Conservation (phyloP, 2,329 filamentous ascomycete genomes). For the Clarireedia homoeocarpa region DNA sequence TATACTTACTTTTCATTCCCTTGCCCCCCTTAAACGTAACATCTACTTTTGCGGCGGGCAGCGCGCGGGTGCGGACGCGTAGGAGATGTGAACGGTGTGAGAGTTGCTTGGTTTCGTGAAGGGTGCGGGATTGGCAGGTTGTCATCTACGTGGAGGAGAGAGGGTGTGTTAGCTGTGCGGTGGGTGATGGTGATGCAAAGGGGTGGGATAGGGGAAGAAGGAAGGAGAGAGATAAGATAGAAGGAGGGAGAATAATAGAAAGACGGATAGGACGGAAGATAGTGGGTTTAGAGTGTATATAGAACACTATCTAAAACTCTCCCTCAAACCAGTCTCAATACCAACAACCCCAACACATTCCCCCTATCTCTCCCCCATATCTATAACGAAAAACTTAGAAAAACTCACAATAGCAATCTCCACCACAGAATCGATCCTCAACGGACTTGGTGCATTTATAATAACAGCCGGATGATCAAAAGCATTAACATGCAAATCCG, state of each 20-base stretch:
- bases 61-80: neutral
- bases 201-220: too few species aligned
- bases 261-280: too few species aligned
- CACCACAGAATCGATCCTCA: neutral
- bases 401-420: slow-evolving; percentile 6
- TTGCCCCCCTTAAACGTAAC: neutral
- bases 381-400: neutral
- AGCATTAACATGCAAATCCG: neutral
- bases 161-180: too few species aligned
- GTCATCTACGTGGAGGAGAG: neutral
- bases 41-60: slow-evolving; percentile 2
- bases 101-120: slow-evolving; percentile 1
- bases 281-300: too few species aligned
- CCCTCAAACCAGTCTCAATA: too few species aligned
- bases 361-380: too few species aligned
- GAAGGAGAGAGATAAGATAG: too few species aligned
- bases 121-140: neutral
- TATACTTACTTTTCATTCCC: slow-evolving; percentile 3
- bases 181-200: too few species aligned
- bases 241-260: too few species aligned
- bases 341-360: too few species aligned
- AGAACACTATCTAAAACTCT: too few species aligned
- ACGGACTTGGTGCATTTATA: neutral
- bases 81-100: neutral
- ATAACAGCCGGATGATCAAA: slow-evolving; percentile 7